Evolutionary conservation across 768 basidiomycete species (phyloP), one percentile per base, ranked within the genome.

Genomic region (Phylloporus arenicola): DNA sequence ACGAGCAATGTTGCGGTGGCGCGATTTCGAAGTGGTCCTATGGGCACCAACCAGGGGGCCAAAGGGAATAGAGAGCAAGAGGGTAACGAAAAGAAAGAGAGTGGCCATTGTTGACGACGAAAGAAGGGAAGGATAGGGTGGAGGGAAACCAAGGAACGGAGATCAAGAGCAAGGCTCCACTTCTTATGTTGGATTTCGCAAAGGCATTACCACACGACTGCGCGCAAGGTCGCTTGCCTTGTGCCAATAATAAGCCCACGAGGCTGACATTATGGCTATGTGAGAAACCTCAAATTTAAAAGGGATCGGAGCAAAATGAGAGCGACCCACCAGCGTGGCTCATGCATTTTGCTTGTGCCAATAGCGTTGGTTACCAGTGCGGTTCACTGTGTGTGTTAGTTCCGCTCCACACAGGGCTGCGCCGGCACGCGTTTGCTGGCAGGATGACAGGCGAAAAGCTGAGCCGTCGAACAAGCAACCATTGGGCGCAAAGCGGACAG

Each of bases 21-120:
- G 70, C 49, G 70, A 64, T 41, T 57, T 56, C 11, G 53, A 44
- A 19, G 51, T 33, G 13, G 53, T 54, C 43, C 55, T 57, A 43
- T 68, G 63, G 45, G 69, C 61, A 67, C 70, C 67, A 49, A 59
- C 75, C 61, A 69, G 67, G 55, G 72, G 68, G 54, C 63, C 57
- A 44, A 74, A 55, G 11, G 70, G 57, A 37, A 70, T 50, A 31
- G 64, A 50, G 5, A 62, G 58, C 22, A 75, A 51, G 40, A 72
- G 58, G 38, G 63, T n/a, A 17, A 63, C 37, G 53, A 65, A 67
- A 55, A 71, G 57, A 50, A 64, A 67, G 54, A 69, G 59, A 51
- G 52, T 17, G 67, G 64, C 54, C 71, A 72, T 73, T 22, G 44
- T 56, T 35, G 25, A 33, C 31, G 42, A 56, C 20, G 24, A 45